Evolutionary conservation across 108 stramenopile genomes (phyloP), one percentile per base, ranked within the genome.

Genomic region (Mediolabrus comicus): DNA sequence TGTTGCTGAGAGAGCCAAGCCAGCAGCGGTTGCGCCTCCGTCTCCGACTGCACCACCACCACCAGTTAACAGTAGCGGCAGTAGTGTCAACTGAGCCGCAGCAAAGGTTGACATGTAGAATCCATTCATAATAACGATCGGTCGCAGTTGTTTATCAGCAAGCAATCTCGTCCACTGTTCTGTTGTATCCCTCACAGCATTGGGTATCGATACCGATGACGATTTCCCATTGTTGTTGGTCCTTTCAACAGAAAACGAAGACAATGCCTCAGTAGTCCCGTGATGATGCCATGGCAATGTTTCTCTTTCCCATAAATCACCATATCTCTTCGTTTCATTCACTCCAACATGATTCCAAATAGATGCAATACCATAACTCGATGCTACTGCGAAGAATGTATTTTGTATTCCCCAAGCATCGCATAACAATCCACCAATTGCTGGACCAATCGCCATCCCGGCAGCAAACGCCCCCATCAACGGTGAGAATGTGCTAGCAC

Each of bases 391-490:
- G 24, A 77, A 80, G 77, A 94, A 96, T 0, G 92, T 92, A 26
- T 81, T 57, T 53, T 82, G 65, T 3, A 96, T 66, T 22, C 95
- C 95, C 13, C 89, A 65, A 7, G 75, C 29, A 59, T 94, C 91
- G 25, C 85, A 86, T 53, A 91, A 65, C 27, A 89, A 25, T 0
- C 95, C 95, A 12, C 95, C 95, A 25, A 94, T 25, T 0, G 91
- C 95, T 1, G 95, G 95, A 25, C 95, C 95, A 22, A 96, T 57
- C 17, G 92, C 90, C 26, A 88, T 92, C 12, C 95, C 95, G 1
- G 90, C 95, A 2, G 89, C 72, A 79, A 96, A 96, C 3, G 84
- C 91, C 27, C 83, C 76, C 81, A 88, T 87, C 9, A 96, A 84
- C 3, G 95, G 92, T 13, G 91, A 87, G 74, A 90, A 86, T 0